Conservation (phyloP, 768 basidiomycete species). For the Pholiota molesta region DNA sequence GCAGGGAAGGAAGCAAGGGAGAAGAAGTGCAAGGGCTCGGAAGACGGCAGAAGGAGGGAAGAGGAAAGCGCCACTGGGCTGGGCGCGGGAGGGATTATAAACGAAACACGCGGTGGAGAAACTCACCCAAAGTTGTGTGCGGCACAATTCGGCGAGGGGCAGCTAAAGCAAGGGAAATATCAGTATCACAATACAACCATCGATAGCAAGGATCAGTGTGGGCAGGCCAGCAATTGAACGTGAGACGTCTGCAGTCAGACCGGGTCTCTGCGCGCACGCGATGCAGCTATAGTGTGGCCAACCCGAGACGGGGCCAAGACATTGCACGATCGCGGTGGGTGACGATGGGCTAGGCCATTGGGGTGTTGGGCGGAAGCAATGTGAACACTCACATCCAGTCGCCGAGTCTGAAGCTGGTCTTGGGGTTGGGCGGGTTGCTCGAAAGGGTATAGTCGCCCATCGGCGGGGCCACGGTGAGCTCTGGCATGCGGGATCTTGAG, state of each 20-base stretch:
- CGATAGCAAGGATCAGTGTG: slow-evolving; percentile 15
- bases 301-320: background rate
- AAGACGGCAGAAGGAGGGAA: background rate
- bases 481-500: slow-evolving; percentile 20
- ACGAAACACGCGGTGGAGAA: background rate
- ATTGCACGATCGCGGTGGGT: background rate
- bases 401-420: slow-evolving; percentile 65
- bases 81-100: background rate
- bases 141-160: slow-evolving; percentile 66
- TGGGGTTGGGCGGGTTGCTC: slow-evolving; percentile 72
- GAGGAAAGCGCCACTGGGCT: background rate
- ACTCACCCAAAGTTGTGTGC: slow-evolving; percentile 88
- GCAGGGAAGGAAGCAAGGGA: slow-evolving; percentile 14
- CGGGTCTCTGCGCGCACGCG: background rate
- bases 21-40: background rate
- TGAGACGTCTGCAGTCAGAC: background rate
- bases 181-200: background rate
- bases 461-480: slow-evolving; percentile 30
- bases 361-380: slow-evolving; percentile 22
- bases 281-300: no score
- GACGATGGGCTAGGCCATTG: slow-evolving; percentile 6
- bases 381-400: slow-evolving; percentile 72
- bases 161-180: slow-evolving; percentile 40
- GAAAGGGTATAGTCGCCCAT: slow-evolving; percentile 56
- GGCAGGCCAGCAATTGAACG: slow-evolving; percentile 11